Base-by-base conservation (phyloP, 2,329 filamentous ascomycete species). In the Verticillium albo-atrum region DNA sequence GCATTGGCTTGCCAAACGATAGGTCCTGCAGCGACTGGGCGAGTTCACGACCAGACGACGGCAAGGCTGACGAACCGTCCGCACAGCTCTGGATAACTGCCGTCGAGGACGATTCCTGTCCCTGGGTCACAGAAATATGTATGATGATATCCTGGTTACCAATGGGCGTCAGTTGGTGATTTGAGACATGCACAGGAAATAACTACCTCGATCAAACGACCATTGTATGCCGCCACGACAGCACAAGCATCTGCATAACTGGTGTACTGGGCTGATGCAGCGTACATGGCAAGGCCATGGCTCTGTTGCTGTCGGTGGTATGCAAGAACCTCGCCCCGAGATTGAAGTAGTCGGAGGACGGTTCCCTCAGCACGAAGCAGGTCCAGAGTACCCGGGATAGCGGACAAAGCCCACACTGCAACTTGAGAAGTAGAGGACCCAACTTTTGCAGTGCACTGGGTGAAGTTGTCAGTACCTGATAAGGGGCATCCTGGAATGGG, bases 141-240 rank as follows among this genome's bases (percentile, higher is more conserved):
- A 57, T 7, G 5, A 57, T 28, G 20, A 51, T 32, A 7, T 28
- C 55, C 55, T 57, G 27, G 17, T 23, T n/a, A 25, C 7, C 5
- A 12, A 32, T 17, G 34, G 6, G 15, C 42, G n/a, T 47, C n/a
- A 47, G 42, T 12, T 12, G 20, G 4, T 12, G n/a, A 47, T 3
- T 12, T 47, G 6, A 15, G 34, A 37, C 6, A n/a, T 12, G 3
- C 34, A n/a, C 34, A 2, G 14, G 3, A 15, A 2, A 6, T 5
- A 6, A 23, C n/a, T 47, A 61, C 62, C 55, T 64, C 62, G 32
- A 63, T 37, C 12, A 62, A 26, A 32, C 28, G 54, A 30, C 62
- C 61, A 30, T 59, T 59, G 25, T 61, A 55, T n/a, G 30, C 28
- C 42, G 47, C 47, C 17, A 61, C 59, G 20, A 55, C 58, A 1